Conservation (phyloP, 805 yeast species). For the Hemisphaericaspora nanyangensis region DNA sequence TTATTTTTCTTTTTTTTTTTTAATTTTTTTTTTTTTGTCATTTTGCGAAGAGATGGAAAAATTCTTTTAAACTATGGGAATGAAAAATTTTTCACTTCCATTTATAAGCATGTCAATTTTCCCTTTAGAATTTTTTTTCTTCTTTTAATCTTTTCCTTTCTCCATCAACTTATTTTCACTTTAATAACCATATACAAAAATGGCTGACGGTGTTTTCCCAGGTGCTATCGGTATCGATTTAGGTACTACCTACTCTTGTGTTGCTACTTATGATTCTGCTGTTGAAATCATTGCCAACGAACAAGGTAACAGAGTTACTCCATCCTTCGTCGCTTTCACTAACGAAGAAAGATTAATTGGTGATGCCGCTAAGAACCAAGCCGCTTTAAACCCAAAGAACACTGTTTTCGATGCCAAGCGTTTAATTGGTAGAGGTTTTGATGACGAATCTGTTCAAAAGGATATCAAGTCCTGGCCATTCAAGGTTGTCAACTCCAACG, state of each 20-base stretch:
- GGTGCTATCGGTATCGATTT: conserved; percentile 66
- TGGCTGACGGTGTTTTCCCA: conserved; percentile 99
- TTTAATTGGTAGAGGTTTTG: conserved; percentile 59
- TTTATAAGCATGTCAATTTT: no score
- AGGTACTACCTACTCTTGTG: conserved; percentile 52
- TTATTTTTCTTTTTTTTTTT: conserved; percentile 4
- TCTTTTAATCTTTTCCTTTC: conserved; percentile 9
- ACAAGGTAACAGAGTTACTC: conserved; percentile 51
- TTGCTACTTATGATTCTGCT: conserved; percentile 47
- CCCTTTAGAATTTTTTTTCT: conserved; percentile 3
- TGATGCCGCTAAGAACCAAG: conserved; percentile 50
- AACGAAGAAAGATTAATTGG: conserved; percentile 49
- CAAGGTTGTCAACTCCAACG: conserved; percentile 41
- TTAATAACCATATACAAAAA: conserved; percentile 28
- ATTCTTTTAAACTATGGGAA: no score
- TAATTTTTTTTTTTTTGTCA: not conserved
- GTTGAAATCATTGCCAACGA: conserved; percentile 50
- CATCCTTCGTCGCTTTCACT: conserved; percentile 48
- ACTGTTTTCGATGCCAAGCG: conserved; percentile 50
- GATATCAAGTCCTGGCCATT: conserved; percentile 48
- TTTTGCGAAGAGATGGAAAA: conserved; percentile 1
- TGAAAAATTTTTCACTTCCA: conserved; percentile 8
- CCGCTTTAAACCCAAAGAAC: conserved; percentile 48
- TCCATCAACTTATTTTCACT: conserved; percentile 3
- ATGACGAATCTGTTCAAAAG: conserved; percentile 58